phyloP scores from a whole-genome alignment of 345 rosid genomes.

The Populus pruinosa region DNA sequence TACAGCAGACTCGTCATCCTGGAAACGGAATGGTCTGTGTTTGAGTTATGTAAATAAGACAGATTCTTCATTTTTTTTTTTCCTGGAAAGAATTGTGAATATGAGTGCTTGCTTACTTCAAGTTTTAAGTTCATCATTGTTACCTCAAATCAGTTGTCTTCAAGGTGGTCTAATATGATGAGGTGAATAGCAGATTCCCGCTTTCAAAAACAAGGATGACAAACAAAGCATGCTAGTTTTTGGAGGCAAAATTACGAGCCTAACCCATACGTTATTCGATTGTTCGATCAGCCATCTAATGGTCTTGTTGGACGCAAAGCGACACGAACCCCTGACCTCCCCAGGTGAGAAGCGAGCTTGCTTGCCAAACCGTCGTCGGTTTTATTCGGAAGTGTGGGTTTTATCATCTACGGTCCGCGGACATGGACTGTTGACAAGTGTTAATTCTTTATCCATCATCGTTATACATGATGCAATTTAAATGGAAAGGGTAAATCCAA shows the following conservation, averaged over 20 bases:
- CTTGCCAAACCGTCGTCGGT: not conserved
- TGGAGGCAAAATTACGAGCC: not conserved
- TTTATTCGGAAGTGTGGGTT: too few relatives aligned
- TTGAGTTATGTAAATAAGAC: not conserved
- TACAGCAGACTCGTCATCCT: not conserved
- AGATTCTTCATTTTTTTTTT: not conserved
- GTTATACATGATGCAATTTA: not conserved
- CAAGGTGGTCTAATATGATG: not conserved
- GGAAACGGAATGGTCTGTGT: not conserved
- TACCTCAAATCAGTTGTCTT: not conserved
- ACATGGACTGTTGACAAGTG: not conserved
- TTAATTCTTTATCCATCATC: not conserved
- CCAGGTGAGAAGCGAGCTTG: not conserved
- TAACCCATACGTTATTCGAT: not conserved
- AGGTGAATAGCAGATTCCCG: not conserved
- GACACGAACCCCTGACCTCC: not conserved
- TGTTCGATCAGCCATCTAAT: not conserved
- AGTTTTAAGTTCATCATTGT: not conserved
- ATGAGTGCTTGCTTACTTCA: not conserved
- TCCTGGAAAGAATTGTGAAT: slow-evolving; percentile 10
- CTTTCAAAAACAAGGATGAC: not conserved
- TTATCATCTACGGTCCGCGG: not conserved
- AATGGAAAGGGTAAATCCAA: too few relatives aligned
- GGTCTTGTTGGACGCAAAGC: not conserved
- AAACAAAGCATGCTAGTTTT: not conserved